These are phyloP conservation scores for Globisporangium cylindrosporum DNA, from an alignment of 352 stramenopile genomes.

Conservation along the genomic window DNA sequence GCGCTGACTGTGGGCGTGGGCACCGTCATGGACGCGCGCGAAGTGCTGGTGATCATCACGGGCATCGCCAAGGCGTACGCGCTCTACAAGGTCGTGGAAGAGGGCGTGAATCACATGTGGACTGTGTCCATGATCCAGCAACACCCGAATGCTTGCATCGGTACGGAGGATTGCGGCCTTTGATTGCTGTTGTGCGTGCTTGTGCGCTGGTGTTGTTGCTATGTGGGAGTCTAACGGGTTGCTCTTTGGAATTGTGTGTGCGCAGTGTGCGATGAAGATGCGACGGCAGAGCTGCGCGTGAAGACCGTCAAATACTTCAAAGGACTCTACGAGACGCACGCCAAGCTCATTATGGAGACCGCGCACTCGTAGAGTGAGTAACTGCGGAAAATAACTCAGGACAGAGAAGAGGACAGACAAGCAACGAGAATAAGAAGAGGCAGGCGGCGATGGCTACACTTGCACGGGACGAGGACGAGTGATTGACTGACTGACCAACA, in stretches of 20 bases:
- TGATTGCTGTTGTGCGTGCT: background rate
- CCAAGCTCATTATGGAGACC: slow-evolving; percentile 33
- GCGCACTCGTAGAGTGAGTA: background rate
- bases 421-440: background rate
- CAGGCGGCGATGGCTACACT: slow-evolving; percentile 17
- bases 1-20: slow-evolving; percentile 87
- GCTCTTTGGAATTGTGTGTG: background rate
- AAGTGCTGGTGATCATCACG: slow-evolving; percentile 89
- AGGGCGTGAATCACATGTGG: slow-evolving; percentile 91
- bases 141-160: slow-evolving; percentile 79
- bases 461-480: too few relatives aligned
- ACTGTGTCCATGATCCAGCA: slow-evolving; percentile 87
- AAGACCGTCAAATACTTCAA: slow-evolving; percentile 93
- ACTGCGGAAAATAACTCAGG: background rate
- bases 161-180: slow-evolving; percentile 18
- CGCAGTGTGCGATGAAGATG: slow-evolving; percentile 86
- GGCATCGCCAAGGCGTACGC: slow-evolving; percentile 83
- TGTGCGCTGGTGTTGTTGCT: background rate
- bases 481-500: too few relatives aligned
- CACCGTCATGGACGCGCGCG: slow-evolving; percentile 84
- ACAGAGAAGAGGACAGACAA: background rate
- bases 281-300: slow-evolving; percentile 84
- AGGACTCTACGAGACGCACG: slow-evolving; percentile 54
- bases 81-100: slow-evolving; percentile 88
- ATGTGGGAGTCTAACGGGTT: background rate